These are phyloP conservation scores for Trichoderma semiorbis DNA, from an alignment of 2,329 filamentous ascomycete species.

Conservation along the genomic window DNA sequence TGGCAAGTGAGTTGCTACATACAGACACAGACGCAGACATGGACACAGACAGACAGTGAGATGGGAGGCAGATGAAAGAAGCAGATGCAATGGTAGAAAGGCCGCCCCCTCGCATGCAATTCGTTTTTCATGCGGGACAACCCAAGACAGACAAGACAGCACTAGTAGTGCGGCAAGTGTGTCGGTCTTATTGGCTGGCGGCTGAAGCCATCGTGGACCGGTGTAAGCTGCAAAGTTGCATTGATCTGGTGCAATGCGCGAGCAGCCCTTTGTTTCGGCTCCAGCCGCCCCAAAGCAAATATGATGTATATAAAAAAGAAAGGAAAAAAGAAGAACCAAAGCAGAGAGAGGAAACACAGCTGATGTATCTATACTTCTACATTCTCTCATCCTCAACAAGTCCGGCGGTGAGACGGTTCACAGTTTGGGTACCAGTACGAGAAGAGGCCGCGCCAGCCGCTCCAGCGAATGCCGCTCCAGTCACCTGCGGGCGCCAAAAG, in stretches of 20 bases:
- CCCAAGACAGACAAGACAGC: not conserved
- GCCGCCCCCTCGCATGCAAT: not conserved
- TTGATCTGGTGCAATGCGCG: not conserved
- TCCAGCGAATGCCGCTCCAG: not conserved
- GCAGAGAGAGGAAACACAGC: not conserved
- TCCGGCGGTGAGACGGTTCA: not conserved
- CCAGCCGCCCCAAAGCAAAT: not conserved
- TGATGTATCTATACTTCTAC: not conserved
- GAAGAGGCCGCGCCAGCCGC: not conserved
- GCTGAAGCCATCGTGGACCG: not conserved
- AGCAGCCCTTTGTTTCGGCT: not conserved
- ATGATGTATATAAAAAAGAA: not conserved
- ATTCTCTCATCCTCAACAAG: not conserved
- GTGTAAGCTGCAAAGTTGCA: not conserved
- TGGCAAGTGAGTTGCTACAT: not conserved
- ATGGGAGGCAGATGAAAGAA: not conserved
- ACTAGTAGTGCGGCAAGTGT: not conserved
- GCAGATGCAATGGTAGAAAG: not conserved
- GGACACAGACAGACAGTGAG: not conserved
- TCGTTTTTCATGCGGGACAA: not conserved
- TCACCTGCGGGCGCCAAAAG: conserved; percentile 1
- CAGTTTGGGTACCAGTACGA: not conserved
- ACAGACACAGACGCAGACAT: not conserved
- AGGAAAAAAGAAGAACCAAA: not conserved
- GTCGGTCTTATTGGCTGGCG: not conserved